These are phyloP conservation scores for Platanthera zijinensis DNA, from an alignment of 106 monocot species.

Conservation along the genomic window DNA sequence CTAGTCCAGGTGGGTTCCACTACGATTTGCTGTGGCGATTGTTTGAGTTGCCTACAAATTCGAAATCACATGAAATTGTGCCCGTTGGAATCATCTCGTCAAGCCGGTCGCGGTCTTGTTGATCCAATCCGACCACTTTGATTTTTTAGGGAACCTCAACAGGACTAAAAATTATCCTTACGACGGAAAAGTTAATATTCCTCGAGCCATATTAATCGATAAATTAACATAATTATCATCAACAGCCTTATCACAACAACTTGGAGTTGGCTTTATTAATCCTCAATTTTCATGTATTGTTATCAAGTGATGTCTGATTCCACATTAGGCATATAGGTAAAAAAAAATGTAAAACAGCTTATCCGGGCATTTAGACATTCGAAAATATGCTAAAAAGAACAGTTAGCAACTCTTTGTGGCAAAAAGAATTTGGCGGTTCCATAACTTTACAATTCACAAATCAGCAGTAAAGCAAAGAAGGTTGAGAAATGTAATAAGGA, in stretches of 20 bases:
- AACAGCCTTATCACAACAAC: no score
- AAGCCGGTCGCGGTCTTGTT: no score
- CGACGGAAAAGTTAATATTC: background rate
- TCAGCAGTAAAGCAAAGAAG: background rate
- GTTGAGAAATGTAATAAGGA: conserved; percentile 8
- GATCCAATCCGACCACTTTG: no score
- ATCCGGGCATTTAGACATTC: background rate
- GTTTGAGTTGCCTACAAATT: no score
- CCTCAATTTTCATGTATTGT: background rate
- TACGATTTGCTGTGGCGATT: no score
- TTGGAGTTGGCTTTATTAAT: no score
- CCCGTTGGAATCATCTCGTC: no score
- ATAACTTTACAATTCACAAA: background rate
- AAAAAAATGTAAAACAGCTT: background rate
- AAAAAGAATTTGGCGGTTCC: background rate
- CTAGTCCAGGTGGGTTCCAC: no score
- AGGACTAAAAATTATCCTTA: background rate
- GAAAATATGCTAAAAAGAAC: background rate
- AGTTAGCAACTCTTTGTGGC: background rate
- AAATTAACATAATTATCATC: no score
- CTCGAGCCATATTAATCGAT: background rate
- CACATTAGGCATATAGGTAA: background rate
- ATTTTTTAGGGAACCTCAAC: no score
- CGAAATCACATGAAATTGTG: no score
- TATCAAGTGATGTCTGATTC: background rate